Conservation (phyloP, 495 filamentous ascomycete genomes). For the Lophiostoma macrostomum region DNA sequence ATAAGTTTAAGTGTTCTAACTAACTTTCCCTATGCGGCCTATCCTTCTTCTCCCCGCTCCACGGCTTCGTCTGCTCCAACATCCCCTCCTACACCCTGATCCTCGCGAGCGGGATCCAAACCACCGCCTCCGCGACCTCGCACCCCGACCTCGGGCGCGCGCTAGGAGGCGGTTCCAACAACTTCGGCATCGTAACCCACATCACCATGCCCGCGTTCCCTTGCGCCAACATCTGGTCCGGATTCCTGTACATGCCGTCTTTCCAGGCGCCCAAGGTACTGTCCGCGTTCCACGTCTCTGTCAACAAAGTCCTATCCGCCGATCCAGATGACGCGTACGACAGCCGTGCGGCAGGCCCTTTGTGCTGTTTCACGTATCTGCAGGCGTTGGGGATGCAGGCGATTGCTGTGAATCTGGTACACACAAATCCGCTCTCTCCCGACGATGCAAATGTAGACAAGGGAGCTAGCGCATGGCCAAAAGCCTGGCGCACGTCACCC, state of each 20-base stretch:
- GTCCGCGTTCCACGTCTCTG: slow-evolving; percentile 31
- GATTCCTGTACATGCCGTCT: slow-evolving; percentile 37
- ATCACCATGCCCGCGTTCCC: not conserved
- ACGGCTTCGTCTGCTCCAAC: slow-evolving; percentile 13
- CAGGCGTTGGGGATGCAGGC: no score
- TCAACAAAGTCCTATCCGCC: no score
- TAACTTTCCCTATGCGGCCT: slow-evolving; percentile 1
- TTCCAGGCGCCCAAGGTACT: slow-evolving; percentile 35
- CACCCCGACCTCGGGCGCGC: slow-evolving; percentile 18
- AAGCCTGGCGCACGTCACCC: no score
- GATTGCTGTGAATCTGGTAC: no score
- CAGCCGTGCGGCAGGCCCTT: slow-evolving; percentile 38
- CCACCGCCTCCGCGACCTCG: not conserved
- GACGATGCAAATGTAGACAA: no score
- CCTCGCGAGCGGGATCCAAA: slow-evolving; percentile 5
- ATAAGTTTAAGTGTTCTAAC: not conserved
- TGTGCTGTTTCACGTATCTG: no score
- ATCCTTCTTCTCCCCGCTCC: slow-evolving; percentile 7
- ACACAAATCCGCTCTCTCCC: no score
- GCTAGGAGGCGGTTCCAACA: slow-evolving; percentile 22
- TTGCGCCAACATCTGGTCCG: not conserved
- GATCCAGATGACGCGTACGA: no score
- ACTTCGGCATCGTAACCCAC: slow-evolving; percentile 30
- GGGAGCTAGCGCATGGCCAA: no score
- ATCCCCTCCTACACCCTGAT: slow-evolving; percentile 11